phyloP scores from a whole-genome alignment of 768 basidiomycete genomes.

The Suillus ampliporus region DNA sequence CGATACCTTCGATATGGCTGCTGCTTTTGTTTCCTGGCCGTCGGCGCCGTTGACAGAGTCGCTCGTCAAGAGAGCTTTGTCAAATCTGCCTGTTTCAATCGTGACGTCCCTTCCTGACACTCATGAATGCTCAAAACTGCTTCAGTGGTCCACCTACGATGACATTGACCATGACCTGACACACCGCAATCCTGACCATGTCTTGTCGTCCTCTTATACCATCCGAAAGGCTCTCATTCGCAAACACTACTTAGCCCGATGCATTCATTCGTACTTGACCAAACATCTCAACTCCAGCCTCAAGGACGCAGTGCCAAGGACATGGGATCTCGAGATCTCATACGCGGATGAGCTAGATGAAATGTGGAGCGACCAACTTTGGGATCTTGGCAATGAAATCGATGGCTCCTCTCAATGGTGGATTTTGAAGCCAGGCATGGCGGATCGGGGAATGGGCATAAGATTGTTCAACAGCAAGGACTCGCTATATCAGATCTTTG shows the following conservation, averaged over 20 bases:
- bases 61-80: slow-evolving; percentile 51
- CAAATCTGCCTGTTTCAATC: slow-evolving; percentile 35
- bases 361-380: slow-evolving; percentile 90
- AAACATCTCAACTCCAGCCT: slow-evolving; percentile 73
- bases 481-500: slow-evolving; percentile 74
- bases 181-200: slow-evolving; percentile 49
- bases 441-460: slow-evolving; percentile 95
- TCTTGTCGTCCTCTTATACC: slow-evolving; percentile 82
- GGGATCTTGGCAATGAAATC: slow-evolving; percentile 76
- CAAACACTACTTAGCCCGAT: slow-evolving; percentile 88
- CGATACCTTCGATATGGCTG: not conserved
- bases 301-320: slow-evolving; percentile 62
- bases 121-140: slow-evolving; percentile 34
- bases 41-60: slow-evolving; percentile 56
- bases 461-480: slow-evolving; percentile 84
- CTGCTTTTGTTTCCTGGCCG: slow-evolving; percentile 58
- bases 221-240: slow-evolving; percentile 94
- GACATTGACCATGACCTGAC: slow-evolving; percentile 79
- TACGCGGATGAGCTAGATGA: slow-evolving; percentile 96
- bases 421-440: slow-evolving; percentile 98
- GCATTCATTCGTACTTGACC: slow-evolving; percentile 69
- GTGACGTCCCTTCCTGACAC: slow-evolving; percentile 31
- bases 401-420: slow-evolving; percentile 68
- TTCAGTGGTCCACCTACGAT: slow-evolving; percentile 93
- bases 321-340: slow-evolving; percentile 85